These are phyloP conservation scores for Nicotiana paniculata DNA, from an alignment of 257 asterid species.

Conservation along the genomic window DNA sequence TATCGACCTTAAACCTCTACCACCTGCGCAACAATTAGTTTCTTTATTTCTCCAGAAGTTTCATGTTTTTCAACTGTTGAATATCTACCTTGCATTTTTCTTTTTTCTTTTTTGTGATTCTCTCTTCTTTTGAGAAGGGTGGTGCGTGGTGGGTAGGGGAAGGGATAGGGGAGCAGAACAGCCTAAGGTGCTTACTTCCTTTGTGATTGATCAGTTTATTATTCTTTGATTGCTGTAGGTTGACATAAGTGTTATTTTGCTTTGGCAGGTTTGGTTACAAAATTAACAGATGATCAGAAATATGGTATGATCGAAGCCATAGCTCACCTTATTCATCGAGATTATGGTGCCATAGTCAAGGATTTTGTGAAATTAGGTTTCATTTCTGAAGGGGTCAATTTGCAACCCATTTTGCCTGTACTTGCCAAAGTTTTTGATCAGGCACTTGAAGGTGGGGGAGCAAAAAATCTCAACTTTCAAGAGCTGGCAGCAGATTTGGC, in stretches of 20 bases:
- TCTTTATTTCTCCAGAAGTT: neutral
- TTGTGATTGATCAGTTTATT: neutral
- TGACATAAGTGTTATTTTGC: neutral
- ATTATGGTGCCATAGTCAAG: slow-evolving; percentile 88
- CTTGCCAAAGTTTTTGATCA: slow-evolving; percentile 98
- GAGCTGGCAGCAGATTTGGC: slow-evolving; percentile 98
- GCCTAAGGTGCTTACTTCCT: neutral
- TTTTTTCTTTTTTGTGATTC: neutral
- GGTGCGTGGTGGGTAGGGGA: neutral
- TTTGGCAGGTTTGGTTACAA: slow-evolving; percentile 85
- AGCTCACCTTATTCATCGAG: slow-evolving; percentile 98
- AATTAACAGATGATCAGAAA: slow-evolving; percentile 90
- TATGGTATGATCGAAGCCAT: slow-evolving; percentile 99
- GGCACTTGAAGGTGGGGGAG: slow-evolving; percentile 99
- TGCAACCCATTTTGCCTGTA: slow-evolving; percentile 93
- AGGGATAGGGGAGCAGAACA: neutral
- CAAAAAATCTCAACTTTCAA: slow-evolving; percentile 90
- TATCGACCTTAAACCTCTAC: neutral
- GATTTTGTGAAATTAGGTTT: slow-evolving; percentile 92
- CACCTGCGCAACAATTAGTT: neutral
- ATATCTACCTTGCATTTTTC: neutral
- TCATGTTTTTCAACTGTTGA: neutral
- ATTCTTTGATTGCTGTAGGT: neutral
- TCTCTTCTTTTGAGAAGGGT: neutral
- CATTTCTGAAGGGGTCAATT: slow-evolving; percentile 87